phyloP scores from a whole-genome alignment of 176 grass and related monocot genomes.

The Ananas comosus region DNA sequence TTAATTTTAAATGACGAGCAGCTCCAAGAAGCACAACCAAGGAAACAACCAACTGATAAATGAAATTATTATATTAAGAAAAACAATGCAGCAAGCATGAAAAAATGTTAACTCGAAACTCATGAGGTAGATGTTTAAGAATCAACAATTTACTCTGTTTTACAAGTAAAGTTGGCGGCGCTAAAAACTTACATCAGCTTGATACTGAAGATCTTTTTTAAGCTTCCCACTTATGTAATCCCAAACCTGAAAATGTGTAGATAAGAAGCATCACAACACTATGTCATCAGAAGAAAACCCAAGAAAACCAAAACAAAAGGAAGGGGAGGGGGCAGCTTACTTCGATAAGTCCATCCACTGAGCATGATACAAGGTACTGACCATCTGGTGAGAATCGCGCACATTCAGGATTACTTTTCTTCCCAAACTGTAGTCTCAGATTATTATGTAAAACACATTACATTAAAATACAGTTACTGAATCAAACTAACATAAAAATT shows the following conservation, averaged over 20 bases:
- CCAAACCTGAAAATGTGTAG: constrained; percentile 62
- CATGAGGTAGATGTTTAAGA: not conserved
- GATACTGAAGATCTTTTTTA: constrained; percentile 99
- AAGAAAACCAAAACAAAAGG: constrained; percentile 12
- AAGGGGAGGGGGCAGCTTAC: constrained; percentile 33
- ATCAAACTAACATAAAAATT: constrained; percentile 1
- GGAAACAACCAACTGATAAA: no score
- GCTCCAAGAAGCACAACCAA: no score
- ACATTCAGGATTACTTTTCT: constrained; percentile 99
- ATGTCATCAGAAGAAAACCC: constrained; percentile 2
- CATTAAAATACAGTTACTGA: no score
- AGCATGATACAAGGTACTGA: constrained; percentile 95
- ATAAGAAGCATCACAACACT: not conserved
- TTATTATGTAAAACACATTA: no score
- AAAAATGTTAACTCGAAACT: not conserved
- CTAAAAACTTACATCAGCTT: constrained; percentile 69
- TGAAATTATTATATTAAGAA: no score
- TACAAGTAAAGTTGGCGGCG: constrained; percentile 6
- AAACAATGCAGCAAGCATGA: no score
- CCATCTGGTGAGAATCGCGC: constrained; percentile 96
- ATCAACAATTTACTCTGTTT: constrained; percentile 5
- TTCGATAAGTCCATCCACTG: constrained; percentile 93
- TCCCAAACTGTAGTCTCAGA: constrained; percentile 66
- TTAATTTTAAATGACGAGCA: no score
- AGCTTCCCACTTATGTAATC: constrained; percentile 97